Conservation (phyloP, 805 yeast genomes). For the Spathaspora girioi region DNA sequence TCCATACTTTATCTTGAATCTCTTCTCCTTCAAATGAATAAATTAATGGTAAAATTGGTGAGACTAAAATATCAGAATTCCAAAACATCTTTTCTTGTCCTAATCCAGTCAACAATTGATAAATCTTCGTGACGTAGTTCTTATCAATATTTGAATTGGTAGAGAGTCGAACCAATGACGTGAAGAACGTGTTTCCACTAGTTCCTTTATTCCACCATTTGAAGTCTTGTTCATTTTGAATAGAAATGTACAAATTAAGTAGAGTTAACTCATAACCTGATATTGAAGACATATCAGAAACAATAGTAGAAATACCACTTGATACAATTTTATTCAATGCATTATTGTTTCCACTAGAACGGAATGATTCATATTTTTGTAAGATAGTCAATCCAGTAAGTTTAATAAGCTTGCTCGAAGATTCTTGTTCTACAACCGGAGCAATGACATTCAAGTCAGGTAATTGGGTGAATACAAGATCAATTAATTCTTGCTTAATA, state of each 20-base stretch:
- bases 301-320: conserved; percentile 8
- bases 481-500: conserved; percentile 24
- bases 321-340: conserved; percentile 4
- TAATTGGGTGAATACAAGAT: conserved; percentile 26
- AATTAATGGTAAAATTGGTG: conserved; percentile 56
- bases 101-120: conserved; percentile 46
- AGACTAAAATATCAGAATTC: conserved; percentile 42
- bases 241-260: conserved; percentile 52
- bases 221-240: conserved; percentile 42
- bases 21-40: conserved; percentile 38
- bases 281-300: conserved; percentile 12
- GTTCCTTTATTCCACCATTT: conserved; percentile 73
- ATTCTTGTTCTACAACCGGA: conserved; percentile 40
- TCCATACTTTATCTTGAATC: conserved; percentile 44
- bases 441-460: conserved; percentile 51
- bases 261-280: conserved; percentile 54
- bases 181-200: conserved; percentile 50
- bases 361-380: conserved; percentile 34
- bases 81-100: conserved; percentile 48
- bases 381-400: conserved; percentile 46
- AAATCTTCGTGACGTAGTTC: conserved; percentile 38
- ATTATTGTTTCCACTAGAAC: conserved; percentile 8
- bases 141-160: conserved; percentile 14
- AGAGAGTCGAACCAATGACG: conserved; percentile 54
- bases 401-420: conserved; percentile 37